These are phyloP conservation scores for Hypoxylon sp. DNA, from an alignment of 2,329 filamentous ascomycete species.

Conservation along the genomic window DNA sequence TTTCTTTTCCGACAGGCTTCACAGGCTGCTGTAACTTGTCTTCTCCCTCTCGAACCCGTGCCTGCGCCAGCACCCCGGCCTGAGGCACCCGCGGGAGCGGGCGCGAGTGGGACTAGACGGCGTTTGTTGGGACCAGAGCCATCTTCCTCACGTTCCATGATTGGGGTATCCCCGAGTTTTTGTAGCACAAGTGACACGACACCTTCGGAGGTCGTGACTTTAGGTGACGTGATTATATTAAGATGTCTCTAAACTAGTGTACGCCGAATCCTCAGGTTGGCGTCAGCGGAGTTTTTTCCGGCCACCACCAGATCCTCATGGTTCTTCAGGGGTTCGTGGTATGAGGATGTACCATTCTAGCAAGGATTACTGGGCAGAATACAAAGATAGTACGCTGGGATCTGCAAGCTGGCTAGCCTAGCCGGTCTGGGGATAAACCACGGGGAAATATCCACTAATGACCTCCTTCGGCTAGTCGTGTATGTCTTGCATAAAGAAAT, in stretches of 20 bases:
- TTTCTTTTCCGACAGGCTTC: constrained; percentile 54
- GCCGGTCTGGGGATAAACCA: constrained; percentile 23
- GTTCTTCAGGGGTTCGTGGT: not conserved
- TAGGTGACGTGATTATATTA: constrained; percentile 8
- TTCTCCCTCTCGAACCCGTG: constrained; percentile 30
- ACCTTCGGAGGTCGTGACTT: constrained; percentile 4
- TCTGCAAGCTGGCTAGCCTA: constrained; percentile 14
- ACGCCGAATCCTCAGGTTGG: constrained; percentile 14
- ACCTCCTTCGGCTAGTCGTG: constrained; percentile 5
- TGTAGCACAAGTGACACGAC: constrained; percentile 21
- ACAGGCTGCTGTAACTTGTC: constrained; percentile 50
- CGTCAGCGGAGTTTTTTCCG: constrained; percentile 39
- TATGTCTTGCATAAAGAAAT: constrained; percentile 9
- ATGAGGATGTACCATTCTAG: constrained; percentile 17
- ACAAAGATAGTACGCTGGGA: constrained; percentile 11
- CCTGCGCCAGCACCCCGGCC: constrained; percentile 22
- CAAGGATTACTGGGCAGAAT: constrained; percentile 9
- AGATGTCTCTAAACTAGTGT: constrained; percentile 8
- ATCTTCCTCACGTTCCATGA: constrained; percentile 30
- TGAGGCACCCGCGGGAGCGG: constrained; percentile 31
- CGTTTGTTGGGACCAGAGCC: constrained; percentile 22
- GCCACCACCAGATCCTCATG: constrained; percentile 11
- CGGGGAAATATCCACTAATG: constrained; percentile 25
- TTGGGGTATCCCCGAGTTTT: constrained; percentile 12
- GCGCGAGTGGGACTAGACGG: constrained; percentile 32